Conservation (phyloP, 2,329 filamentous ascomycete genomes). For the Talaromyces sp. region DNA sequence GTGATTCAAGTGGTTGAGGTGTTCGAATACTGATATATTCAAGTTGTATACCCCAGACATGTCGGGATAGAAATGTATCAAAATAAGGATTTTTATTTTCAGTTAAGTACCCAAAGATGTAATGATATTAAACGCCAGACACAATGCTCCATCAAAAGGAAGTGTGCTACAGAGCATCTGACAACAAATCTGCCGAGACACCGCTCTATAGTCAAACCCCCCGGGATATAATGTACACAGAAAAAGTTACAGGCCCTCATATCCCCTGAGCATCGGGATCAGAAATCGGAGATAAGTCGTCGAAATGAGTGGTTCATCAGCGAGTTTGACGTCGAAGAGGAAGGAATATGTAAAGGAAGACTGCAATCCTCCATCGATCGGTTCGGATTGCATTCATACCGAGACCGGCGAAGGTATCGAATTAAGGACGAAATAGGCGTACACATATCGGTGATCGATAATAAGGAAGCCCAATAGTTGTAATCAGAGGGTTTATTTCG, state of each 20-base stretch:
- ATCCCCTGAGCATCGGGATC: background rate
- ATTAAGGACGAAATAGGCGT: background rate
- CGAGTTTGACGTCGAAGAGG: background rate
- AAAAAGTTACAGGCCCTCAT: conserved; percentile 11
- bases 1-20: background rate
- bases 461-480: background rate
- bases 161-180: conserved; percentile 15
- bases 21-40: background rate
- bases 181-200: conserved; percentile 5
- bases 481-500: conserved; percentile 31
- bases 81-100: conserved; percentile 24
- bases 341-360: background rate
- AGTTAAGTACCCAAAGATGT: conserved; percentile 25
- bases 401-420: background rate
- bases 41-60: background rate
- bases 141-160: conserved; percentile 28
- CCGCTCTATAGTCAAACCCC: conserved; percentile 9
- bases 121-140: conserved; percentile 29
- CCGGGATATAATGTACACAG: conserved; percentile 30
- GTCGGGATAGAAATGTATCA: background rate
- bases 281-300: background rate
- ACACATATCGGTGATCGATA: background rate
- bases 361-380: background rate
- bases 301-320: too few species aligned
- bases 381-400: background rate